Conservation (phyloP, 768 basidiomycete genomes). For the Rhizopogon salebrosus region DNA sequence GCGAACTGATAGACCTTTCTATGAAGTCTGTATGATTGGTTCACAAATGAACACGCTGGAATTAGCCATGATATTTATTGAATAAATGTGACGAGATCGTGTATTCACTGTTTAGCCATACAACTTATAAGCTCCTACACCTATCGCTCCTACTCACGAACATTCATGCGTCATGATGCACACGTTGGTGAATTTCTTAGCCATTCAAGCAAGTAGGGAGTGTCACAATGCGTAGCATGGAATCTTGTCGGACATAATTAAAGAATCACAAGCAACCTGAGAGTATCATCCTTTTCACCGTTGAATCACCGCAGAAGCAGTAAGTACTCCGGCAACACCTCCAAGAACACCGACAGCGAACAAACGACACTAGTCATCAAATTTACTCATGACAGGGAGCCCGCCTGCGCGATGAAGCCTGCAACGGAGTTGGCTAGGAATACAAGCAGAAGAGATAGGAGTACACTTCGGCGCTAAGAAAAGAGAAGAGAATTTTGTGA, state of each 20-base stretch:
- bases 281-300: not conserved
- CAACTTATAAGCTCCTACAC: too few relatives aligned
- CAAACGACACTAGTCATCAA: conserved; percentile 60
- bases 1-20: too few relatives aligned
- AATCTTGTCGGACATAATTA: not conserved
- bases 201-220: too few relatives aligned
- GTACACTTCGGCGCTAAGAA: conserved; percentile 43
- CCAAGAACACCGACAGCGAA: conserved; percentile 61
- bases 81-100: too few relatives aligned
- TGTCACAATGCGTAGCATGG: too few relatives aligned
- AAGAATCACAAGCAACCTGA: not conserved
- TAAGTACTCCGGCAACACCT: conserved; percentile 55
- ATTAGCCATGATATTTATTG: too few relatives aligned
- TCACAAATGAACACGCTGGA: too few relatives aligned
- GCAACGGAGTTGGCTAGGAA: conserved; percentile 68
- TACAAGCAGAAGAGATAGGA: conserved; percentile 69
- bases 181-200: too few relatives aligned
- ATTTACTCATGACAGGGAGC: conserved; percentile 33
- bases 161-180: too few relatives aligned
- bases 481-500: not conserved
- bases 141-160: too few relatives aligned
- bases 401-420: conserved; percentile 49
- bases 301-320: conserved; percentile 38
- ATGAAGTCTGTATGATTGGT: too few relatives aligned
- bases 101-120: too few relatives aligned